Base-by-base conservation (phyloP, 768 basidiomycete genomes). In the Tephrocybe rancida region DNA sequence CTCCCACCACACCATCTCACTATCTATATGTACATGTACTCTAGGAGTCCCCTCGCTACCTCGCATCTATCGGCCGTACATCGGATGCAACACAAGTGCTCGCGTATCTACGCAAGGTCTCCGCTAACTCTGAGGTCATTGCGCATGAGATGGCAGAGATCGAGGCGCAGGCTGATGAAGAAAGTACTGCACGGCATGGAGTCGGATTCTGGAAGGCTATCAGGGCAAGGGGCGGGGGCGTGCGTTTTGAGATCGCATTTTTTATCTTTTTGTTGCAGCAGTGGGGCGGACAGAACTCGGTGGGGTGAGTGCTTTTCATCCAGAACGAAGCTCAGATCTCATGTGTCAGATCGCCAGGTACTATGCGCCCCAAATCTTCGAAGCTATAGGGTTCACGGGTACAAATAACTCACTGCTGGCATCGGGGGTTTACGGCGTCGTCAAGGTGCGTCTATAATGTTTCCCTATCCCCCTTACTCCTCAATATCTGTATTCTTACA, bases 251-350 rank as follows among this genome's bases (percentile, higher is more conserved):
- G 14, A 92, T 95, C 61, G 92, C 92, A 1, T 85, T 88, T 59
- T 66, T 79, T 21, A 90, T 91, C 52, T 92, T 92, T 73, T 67
- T 88, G 50, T 71, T 92, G 13, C 92, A 93, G 59, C 90, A 94
- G 63, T 92, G 86, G 86, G 79, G 81, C 37, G 92, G 92, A 1
- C 92, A 94, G 66, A 91, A 95, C 68, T 85, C 86, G 1, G 87
- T 94, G 56, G 75, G 73, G 77, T 80, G 55, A 34, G 74, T 61
- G 5, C 2, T 39, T 25, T 41, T 25, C 5, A 22, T 45, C 10
- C 14, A 27, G 14, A 29, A 9, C 21, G 16, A 32, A 4, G 35
- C 11, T 37, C 8, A 32, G 13, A 37, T 9, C 44, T 45, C 26
- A 45, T 30, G 43, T 2, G n/a, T n/a, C n/a, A n/a, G n/a, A n/a